Base-by-base conservation (phyloP, 2,329 filamentous ascomycete genomes). In the Exophiala aquamarina region DNA sequence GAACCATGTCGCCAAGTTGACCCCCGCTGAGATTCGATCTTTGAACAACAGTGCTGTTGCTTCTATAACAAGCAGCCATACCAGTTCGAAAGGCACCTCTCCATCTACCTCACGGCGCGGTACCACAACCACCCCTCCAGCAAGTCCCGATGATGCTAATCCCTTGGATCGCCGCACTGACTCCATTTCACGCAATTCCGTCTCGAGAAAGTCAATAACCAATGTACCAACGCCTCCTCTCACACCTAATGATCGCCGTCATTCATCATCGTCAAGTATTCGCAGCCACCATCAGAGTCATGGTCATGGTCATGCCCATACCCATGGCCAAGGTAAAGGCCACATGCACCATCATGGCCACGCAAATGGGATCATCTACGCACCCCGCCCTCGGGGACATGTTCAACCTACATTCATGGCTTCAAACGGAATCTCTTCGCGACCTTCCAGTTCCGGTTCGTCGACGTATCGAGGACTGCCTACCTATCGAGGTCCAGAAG, bases 11-110 rank as follows among this genome's bases (percentile, higher is more conserved):
- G 44, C 53, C 44, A 59, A 58, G 38, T 34, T 59, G 36, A 58
- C 53, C 2, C 55, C 57, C 4, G 50, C 57, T 34, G 57, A 59
- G 32, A 59, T 59, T 34, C 55, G 57, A 26, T 58, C 54, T n/a
- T 43, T 59, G 19, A 58, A 59, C 28, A 38, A 56, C 23, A 50
- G 49, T 48, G 50, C 47, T 31, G 29, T 49, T n/a, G 34, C 46
- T 15, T 56, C 56, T 13, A 43, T 45, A 31, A 43, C 53, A 20
- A 49, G 50, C 4, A 58, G 54, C 44, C 35, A 55, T 23, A 47
- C 49, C 9, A 58, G 53, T 41, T 41, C 47, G 23, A 50, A 54
- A 50, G 38, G 26, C 17, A 32, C 49, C 19, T 49, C 49, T 29
- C 44, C 50, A 17, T 29, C 37, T 19, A 39, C 40, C 15, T 49